Evolutionary conservation across 805 yeast genomes (phyloP).

Genomic region (Barnettozyma botsteinii): DNA sequence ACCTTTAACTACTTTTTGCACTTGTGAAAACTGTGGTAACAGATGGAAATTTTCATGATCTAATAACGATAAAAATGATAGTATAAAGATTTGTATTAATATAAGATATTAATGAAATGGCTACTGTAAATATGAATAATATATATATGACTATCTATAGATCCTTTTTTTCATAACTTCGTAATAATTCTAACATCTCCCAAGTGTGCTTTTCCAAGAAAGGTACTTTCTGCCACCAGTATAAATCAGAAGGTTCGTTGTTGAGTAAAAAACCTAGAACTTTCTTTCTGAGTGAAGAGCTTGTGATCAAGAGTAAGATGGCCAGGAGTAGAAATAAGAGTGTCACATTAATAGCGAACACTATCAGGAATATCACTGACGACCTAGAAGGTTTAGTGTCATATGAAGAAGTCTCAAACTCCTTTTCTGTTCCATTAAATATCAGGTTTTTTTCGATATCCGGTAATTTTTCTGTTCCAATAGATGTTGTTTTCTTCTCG

Average conservation of each 20-base stretch:
- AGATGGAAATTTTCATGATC: conserved; percentile 89
- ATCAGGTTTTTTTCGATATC: too few relatives aligned
- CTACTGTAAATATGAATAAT: too few relatives aligned
- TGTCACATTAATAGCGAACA: neutral
- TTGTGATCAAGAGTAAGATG: neutral
- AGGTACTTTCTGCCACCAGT: conserved; percentile 21
- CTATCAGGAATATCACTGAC: neutral
- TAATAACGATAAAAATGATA: neutral
- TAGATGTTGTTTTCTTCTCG: too few relatives aligned
- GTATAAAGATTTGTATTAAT: conserved; percentile 8
- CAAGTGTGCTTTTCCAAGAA: conserved; percentile 13
- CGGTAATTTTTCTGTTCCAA: neutral
- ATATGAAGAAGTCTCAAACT: too few relatives aligned
- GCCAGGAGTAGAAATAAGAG: neutral
- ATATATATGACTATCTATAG: too few relatives aligned
- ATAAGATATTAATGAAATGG: too few relatives aligned
- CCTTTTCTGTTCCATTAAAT: too few relatives aligned
- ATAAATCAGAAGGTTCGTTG: conserved; percentile 13
- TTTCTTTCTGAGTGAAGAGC: neutral
- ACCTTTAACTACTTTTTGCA: conserved; percentile 96
- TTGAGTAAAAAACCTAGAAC: conserved; percentile 5
- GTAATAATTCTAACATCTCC: conserved; percentile 15
- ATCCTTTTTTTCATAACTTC: conserved; percentile 2
- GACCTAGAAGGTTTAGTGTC: too few relatives aligned
- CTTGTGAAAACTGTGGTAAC: conserved; percentile 96